Percentiles rank a stretch among this genome's conserved stretches.
Conservation (phyloP, 1,284 basidiomycete species). For the Ganoderma boninense region DNA sequence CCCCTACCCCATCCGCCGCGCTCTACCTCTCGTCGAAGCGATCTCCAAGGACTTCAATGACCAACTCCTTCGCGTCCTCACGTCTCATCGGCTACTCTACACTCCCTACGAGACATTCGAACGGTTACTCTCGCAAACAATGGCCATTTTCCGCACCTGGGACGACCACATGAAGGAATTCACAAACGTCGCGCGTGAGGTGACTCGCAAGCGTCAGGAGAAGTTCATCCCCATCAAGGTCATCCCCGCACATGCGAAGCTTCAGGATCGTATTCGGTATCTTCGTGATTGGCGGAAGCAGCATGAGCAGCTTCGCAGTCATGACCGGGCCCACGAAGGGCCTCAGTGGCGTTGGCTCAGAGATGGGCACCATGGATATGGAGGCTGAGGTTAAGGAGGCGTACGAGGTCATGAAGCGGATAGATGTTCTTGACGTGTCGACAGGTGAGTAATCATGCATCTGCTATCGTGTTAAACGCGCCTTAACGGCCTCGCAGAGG, state of each 20-base stretch:
- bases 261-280: conserved; percentile 91
- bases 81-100: conserved; percentile 90
- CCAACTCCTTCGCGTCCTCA: conserved; percentile 91
- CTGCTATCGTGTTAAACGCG: no score
- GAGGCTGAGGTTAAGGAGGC: conserved; percentile 96
- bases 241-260: conserved; percentile 87
- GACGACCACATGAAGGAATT: conserved; percentile 99
- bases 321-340: conserved; percentile 97
- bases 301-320: conserved; percentile 95
- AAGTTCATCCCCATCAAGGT: conserved; percentile 99
- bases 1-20: conserved; percentile 95
- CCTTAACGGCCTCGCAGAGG: conserved; percentile 64
- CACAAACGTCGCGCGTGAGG: conserved; percentile 95
- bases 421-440: conserved; percentile 95
- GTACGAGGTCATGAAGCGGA: conserved; percentile 95
- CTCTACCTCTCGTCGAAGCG: conserved; percentile 95
- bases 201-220: conserved; percentile 91
- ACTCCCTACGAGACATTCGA: conserved; percentile 96
- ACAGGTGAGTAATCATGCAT: conserved; percentile 60
- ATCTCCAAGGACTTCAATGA: conserved; percentile 98
- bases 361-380: conserved; percentile 92
- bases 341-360: conserved; percentile 73
- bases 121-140: conserved; percentile 79
- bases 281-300: conserved; percentile 94
- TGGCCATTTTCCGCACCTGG: conserved; percentile 92